Base-by-base conservation (phyloP, 352 stramenopile species). In the Globisporangium nodosum region DNA sequence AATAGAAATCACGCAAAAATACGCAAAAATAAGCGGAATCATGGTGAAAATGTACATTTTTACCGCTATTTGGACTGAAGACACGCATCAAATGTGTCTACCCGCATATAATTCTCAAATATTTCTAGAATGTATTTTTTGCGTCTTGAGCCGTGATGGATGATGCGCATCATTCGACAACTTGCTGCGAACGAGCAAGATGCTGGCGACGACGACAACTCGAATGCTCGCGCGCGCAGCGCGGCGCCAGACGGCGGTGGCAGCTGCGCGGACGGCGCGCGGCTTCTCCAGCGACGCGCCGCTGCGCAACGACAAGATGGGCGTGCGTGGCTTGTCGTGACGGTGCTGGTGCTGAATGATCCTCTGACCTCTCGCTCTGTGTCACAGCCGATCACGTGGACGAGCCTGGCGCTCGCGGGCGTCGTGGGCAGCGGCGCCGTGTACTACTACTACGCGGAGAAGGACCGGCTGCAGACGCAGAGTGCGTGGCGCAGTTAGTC, bases 391-490 rank as follows among this genome's bases (percentile, higher is more conserved):
- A 78, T 97, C 40, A 87, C 85, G 21, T 97, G 85, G 85, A 79
- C 78, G n/a, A 79, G 81, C 43, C 70, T 97, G 11, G 87, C 81
- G 33, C 63, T 96, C 5, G 80, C 85, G 16, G 82, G 74, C 2
- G 72, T 83, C 20, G 64, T 92, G 43, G 86, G 87, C 40, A 76
- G 69, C 11, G 89, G 85, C 30, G 74, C 79, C 2, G 82, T 96
- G 58, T 82, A 85, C 65, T 96, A 96, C 68, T 97, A 96, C 70
- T 87, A 92, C 64, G 72, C 63, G 43, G 85, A 96, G 74, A 97
- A 97, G 70, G 85, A 96, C 48, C 79, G 85, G 0, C 60, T 92
- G 46, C 82, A 96, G 70, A 92, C 79, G 16, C 81, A 92, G 69
- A 89, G 80, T 90, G 62, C 58, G 79, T 72, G 8, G 21, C 8